phyloP scores from a whole-genome alignment of 371 early-diverging fungal species.

The Parasitella parasitica region DNA sequence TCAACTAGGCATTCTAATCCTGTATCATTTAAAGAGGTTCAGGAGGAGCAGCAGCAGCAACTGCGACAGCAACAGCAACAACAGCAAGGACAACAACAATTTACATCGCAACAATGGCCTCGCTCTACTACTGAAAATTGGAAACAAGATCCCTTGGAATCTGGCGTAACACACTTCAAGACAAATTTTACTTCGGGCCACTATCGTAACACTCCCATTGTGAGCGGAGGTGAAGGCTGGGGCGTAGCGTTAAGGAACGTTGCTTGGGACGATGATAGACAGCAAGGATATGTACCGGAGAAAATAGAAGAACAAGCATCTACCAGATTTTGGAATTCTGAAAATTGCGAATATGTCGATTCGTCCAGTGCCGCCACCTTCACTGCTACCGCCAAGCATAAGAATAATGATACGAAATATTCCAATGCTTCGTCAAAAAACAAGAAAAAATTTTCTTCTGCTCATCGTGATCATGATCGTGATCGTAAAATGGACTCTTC shows the following conservation, averaged over 20 bases:
- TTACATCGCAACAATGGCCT: neutral
- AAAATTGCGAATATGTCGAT: slow-evolving; percentile 15
- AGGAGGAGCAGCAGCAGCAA: neutral
- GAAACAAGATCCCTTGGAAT: neutral
- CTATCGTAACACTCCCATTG: neutral
- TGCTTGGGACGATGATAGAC: slow-evolving; percentile 34
- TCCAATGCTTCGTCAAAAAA: too few relatives aligned
- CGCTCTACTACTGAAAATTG: neutral
- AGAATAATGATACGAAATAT: too few relatives aligned
- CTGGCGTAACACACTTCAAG: neutral
- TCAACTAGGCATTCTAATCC: neutral
- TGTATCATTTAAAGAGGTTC: neutral
- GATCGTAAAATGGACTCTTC: too few relatives aligned
- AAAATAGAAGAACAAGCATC: slow-evolving; percentile 38
- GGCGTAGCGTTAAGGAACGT: slow-evolving; percentile 23
- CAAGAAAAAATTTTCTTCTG: too few relatives aligned
- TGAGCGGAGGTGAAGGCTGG: slow-evolving; percentile 35
- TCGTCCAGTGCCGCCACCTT: too few relatives aligned
- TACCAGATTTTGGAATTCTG: slow-evolving; percentile 32
- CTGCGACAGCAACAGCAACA: neutral
- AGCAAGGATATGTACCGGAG: slow-evolving; percentile 42
- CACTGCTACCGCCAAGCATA: too few relatives aligned
- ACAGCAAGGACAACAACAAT: slow-evolving; percentile 4
- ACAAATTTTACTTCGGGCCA: neutral
- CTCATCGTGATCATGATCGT: too few relatives aligned